These are phyloP conservation scores for Pseudevernia furfuracea DNA, from an alignment of 495 filamentous ascomycete species.

Conservation along the genomic window DNA sequence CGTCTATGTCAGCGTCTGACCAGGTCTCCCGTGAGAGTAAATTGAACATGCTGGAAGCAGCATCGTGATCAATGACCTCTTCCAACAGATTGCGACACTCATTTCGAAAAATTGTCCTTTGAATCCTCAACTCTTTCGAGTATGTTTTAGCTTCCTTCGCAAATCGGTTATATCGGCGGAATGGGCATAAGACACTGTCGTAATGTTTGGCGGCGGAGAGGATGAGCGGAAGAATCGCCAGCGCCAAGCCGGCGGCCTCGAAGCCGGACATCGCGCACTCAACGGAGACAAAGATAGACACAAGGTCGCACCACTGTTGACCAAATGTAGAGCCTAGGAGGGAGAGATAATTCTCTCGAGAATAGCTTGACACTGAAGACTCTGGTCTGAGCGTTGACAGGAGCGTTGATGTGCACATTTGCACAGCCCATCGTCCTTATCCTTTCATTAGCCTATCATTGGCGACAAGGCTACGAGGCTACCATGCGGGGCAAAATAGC, in stretches of 20 bases:
- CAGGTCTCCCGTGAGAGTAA: conserved; percentile 9
- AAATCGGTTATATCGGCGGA: conserved; percentile 23
- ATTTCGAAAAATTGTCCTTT: conserved; percentile 20
- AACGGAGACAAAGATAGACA: too few species aligned
- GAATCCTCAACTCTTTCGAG: conserved; percentile 6
- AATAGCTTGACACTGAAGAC: too few species aligned
- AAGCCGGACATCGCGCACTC: conserved; percentile 17
- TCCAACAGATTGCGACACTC: conserved; percentile 20
- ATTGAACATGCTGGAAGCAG: conserved; percentile 15
- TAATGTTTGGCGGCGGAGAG: conserved; percentile 29
- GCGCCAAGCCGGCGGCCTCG: conserved; percentile 26
- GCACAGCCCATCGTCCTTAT: background rate
- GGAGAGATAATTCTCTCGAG: background rate
- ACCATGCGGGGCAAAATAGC: background rate
- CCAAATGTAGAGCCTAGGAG: background rate
- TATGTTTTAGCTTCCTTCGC: conserved; percentile 19
- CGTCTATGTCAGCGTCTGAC: conserved; percentile 10
- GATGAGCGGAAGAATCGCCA: conserved; percentile 29
- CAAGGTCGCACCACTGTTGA: too few species aligned
- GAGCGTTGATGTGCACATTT: too few species aligned
- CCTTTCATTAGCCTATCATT: background rate
- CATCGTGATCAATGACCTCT: conserved; percentile 15
- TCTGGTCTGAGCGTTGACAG: too few species aligned
- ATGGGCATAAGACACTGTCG: conserved; percentile 27
- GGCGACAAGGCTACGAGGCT: background rate